A percentile compares a stretch with the other conserved stretches of the same genome.
Evolutionary conservation across 176 grass and related monocot species (phyloP).

Genomic region (Zizania latifolia): DNA sequence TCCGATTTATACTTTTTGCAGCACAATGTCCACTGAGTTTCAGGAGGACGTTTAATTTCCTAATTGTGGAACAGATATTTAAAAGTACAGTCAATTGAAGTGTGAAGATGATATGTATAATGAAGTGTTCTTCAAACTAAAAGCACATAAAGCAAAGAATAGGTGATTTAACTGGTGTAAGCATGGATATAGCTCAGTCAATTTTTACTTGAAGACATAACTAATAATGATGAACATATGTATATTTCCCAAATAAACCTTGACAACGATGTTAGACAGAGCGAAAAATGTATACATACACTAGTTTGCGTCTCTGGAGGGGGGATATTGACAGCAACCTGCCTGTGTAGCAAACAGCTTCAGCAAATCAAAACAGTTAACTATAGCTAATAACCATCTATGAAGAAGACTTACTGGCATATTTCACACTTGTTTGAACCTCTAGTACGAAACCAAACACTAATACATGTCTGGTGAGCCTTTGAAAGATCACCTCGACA

Average conservation of each 20-base stretch:
- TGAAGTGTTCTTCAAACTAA: slow-evolving; percentile 22
- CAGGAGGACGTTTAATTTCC: slow-evolving; percentile 22
- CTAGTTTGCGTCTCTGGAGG: slow-evolving; percentile 83
- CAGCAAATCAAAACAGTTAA: slow-evolving; percentile 1
- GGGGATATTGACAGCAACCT: slow-evolving; percentile 87
- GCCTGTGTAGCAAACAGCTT: slow-evolving; percentile 47
- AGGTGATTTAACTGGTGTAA: not conserved
- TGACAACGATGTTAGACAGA: slow-evolving; percentile 10
- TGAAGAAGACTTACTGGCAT: slow-evolving; percentile 82
- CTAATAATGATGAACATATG: not conserved
- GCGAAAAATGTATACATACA: slow-evolving; percentile 51
- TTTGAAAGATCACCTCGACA: slow-evolving; percentile 94
- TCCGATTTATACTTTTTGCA: slow-evolving; percentile 21
- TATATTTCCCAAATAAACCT: slow-evolving; percentile 23
- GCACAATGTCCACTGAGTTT: slow-evolving; percentile 31
- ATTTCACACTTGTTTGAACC: slow-evolving; percentile 99
- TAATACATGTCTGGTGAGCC: slow-evolving; percentile 83
- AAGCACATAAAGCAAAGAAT: not conserved
- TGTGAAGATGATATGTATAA: not conserved
- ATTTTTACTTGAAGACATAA: not conserved
- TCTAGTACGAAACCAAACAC: slow-evolving; percentile 90
- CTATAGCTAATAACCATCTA: slow-evolving; percentile 9
- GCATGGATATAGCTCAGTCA: not conserved
- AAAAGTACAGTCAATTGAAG: slow-evolving; percentile 5
- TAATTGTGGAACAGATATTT: slow-evolving; percentile 14